These are phyloP conservation scores for Fusarium marasasianum DNA, from an alignment of 2,329 filamentous ascomycete genomes.

Conservation along the genomic window DNA sequence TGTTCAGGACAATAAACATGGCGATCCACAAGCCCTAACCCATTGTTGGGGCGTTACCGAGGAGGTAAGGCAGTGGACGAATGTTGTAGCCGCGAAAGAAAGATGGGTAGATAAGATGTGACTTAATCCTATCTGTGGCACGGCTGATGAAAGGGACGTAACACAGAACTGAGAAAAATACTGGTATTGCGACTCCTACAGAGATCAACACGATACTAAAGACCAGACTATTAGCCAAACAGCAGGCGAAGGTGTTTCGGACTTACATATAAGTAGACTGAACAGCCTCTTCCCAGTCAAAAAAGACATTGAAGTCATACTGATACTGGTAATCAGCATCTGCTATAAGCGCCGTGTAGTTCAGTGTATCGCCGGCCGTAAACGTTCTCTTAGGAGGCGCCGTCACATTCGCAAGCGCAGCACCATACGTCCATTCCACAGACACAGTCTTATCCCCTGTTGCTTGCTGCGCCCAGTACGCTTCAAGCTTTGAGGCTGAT, in stretches of 20 bases:
- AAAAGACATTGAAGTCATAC: not conserved
- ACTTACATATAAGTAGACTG: not conserved
- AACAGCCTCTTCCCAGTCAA: not conserved
- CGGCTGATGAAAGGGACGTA: not conserved
- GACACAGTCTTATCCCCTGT: not conserved
- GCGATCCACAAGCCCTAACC: not conserved
- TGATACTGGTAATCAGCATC: not conserved
- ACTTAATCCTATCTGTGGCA: too few relatives aligned
- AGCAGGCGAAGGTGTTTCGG: fast-evolving
- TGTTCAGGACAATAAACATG: not conserved
- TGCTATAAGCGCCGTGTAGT: not conserved
- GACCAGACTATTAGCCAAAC: not conserved
- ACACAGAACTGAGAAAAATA: fast-evolving
- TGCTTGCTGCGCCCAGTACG: not conserved
- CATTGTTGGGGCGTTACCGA: fast-evolving
- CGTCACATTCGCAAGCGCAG: not conserved
- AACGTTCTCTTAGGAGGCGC: not conserved
- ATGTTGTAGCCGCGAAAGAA: not conserved
- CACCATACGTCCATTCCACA: not conserved
- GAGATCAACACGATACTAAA: not conserved
- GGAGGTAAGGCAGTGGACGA: fast-evolving
- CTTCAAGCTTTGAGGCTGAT: not conserved
- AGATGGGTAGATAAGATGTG: not conserved
- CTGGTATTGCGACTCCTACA: not conserved
- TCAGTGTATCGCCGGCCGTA: fast-evolving